Base-by-base conservation (phyloP, 331 rosid species). In the Malus hybrid region DNA sequence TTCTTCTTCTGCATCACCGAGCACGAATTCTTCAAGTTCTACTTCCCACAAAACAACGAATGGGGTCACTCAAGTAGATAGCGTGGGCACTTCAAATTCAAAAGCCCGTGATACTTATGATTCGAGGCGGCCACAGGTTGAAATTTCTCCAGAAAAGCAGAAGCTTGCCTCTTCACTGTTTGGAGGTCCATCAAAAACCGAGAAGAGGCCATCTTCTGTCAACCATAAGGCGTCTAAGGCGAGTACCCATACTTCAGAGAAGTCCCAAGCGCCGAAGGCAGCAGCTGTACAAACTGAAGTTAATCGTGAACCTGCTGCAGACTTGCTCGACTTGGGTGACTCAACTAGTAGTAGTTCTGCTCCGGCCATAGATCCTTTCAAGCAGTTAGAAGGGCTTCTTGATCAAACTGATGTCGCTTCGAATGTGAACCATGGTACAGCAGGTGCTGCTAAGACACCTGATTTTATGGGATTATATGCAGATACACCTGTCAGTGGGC, bases 81-180 rank as follows among this genome's bases (percentile, higher is more conserved):
- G 77, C 55, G 74, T 84, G 63, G 66, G 78, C 68, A 20, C 73
- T 72, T 81, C 75, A 42, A 80, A 62, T 79, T 87, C 89, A 65
- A 90, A 84, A 81, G 71, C 79, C 33, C 90, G 73, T 15, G 89
- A 85, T 30, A 72, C 75, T 78, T 85, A 87, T 73, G 91, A 85
- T 76, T 81, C 89, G 3, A 86, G 85, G 83, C 90, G 77, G 86
- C 36, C 84, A 12, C 82, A 70, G 53, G 87, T 83, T 82, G 96
- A 93, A 78, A 85, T 88, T 80, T 39, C 83, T 80, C 80, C 84
- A 6, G 96, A 93, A 79, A 93, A 88, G 88, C 93, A 93, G 88
- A 89, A 83, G 87, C 95, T 93, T 87, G 98, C 97, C 28, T 91
- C 92, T 86, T 89, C 96, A 33, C 86, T 93, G 78, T 91, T 91